Conservation (phyloP, 192 early-diverging fungal genomes). For the Coemansia sp. region DNA sequence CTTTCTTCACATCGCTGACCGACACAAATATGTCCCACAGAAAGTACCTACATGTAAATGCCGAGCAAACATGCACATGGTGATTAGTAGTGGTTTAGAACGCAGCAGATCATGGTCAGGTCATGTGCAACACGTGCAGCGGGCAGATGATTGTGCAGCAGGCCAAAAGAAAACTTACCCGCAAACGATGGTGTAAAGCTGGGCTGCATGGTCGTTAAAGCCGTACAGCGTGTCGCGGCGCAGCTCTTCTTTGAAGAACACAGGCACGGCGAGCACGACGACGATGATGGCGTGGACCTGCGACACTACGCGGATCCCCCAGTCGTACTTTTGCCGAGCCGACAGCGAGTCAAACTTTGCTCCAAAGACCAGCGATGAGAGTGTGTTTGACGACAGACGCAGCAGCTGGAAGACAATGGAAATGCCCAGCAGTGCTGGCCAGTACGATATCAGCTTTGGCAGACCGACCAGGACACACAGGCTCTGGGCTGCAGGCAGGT, state of each 20-base stretch:
- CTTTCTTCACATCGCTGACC: conserved; percentile 63
- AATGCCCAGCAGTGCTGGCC: conserved; percentile 60
- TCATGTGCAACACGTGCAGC: conserved; percentile 1
- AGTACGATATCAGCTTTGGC: conserved; percentile 61
- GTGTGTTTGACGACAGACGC: conserved; percentile 58
- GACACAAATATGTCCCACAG: conserved; percentile 83
- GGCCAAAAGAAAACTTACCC: conserved; percentile 59
- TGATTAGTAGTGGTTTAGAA: neutral
- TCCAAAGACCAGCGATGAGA: conserved; percentile 68
- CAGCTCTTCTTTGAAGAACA: conserved; percentile 67
- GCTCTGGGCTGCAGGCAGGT: conserved; percentile 40
- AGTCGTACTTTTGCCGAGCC: conserved; percentile 62
- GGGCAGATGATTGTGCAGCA: neutral
- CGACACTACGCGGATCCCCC: conserved; percentile 81
- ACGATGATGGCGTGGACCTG: conserved; percentile 70
- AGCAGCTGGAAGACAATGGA: conserved; percentile 58
- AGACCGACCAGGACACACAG: conserved; percentile 59
- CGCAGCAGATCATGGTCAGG: neutral
- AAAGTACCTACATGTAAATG: conserved; percentile 70
- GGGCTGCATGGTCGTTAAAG: conserved; percentile 65
- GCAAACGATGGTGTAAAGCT: conserved; percentile 80
- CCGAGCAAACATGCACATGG: neutral
- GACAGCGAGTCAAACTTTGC: conserved; percentile 63
- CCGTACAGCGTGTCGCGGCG: conserved; percentile 67
- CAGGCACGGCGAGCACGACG: conserved; percentile 62